A percentile compares a stretch with the other conserved stretches of the same genome.
Conservation (phyloP, 1,284 basidiomycete genomes). For the Cryptococcus jaspeensis region DNA sequence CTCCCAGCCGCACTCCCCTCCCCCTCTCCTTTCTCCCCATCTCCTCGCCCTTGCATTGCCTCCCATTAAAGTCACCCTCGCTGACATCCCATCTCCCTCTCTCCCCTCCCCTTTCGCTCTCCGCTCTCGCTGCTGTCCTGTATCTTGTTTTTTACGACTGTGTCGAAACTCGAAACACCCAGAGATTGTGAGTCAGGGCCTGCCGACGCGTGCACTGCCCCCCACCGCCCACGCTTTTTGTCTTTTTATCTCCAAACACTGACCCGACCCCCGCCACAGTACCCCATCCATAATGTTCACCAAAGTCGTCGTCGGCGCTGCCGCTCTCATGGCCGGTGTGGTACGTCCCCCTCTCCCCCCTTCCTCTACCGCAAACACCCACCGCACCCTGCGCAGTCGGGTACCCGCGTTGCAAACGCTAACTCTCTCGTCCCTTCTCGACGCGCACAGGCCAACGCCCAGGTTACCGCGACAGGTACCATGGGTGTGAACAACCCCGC, state of each 20-base stretch:
- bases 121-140: background rate
- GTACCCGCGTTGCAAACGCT: background rate
- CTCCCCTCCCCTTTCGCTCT: background rate
- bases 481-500: constrained; percentile 48
- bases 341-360: constrained; percentile 20
- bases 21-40: background rate
- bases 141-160: background rate
- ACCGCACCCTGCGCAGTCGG: background rate
- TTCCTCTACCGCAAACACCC: background rate
- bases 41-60: background rate
- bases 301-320: constrained; percentile 23
- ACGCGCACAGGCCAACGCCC: constrained; percentile 32
- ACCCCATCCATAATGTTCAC: constrained; percentile 24
- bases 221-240: background rate
- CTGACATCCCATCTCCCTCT: background rate
- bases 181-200: background rate
- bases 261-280: background rate
- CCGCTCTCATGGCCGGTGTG: constrained; percentile 30
- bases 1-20: too few relatives aligned
- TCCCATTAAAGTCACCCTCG: background rate
- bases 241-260: background rate
- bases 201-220: background rate
- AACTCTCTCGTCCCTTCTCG: background rate
- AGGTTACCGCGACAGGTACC: constrained; percentile 46
- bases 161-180: background rate